A percentile compares a stretch with the other conserved stretches of the same genome.
These are phyloP conservation scores for Tetracentron sinense DNA, from an alignment of 164 flowering plant species.

Conservation along the genomic window DNA sequence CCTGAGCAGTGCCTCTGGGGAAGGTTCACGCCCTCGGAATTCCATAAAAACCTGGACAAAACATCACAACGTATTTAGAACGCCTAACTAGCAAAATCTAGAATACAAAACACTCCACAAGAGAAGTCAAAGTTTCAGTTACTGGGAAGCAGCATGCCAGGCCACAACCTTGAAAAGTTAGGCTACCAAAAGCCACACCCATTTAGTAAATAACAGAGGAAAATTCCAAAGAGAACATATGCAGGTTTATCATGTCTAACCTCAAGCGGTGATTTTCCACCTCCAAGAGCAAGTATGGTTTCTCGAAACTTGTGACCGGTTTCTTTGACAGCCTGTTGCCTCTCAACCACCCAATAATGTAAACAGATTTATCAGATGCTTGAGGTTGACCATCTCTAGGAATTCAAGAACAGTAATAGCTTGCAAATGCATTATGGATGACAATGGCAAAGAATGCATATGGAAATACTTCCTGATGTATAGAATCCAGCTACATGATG, in stretches of 20 bases:
- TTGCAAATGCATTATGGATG: background rate
- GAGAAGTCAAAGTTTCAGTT: no score
- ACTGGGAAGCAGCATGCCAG: no score
- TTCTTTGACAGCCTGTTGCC: conserved; percentile 72
- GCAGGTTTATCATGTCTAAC: conserved; percentile 28
- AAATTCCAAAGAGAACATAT: background rate
- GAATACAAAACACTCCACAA: no score
- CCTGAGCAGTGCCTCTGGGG: conserved; percentile 88
- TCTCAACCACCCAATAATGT: background rate
- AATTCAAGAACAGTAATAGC: background rate
- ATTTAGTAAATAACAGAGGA: background rate
- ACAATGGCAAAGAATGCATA: background rate
- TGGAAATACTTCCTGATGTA: no score
- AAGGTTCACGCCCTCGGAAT: conserved; percentile 98
- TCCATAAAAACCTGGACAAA: conserved; percentile 89
- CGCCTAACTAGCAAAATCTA: no score
- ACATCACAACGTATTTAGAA: background rate
- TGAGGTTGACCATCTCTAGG: background rate
- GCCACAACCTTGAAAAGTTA: no score
- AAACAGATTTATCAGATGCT: background rate
- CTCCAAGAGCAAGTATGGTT: conserved; percentile 96
- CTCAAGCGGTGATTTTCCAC: conserved; percentile 86
- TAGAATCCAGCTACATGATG: background rate
- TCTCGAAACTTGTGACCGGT: conserved; percentile 82
- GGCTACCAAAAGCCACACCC: no score